Evolutionary conservation across 140 eudicot genomes (phyloP).

Genomic region (Ambrosia hybrid): DNA sequence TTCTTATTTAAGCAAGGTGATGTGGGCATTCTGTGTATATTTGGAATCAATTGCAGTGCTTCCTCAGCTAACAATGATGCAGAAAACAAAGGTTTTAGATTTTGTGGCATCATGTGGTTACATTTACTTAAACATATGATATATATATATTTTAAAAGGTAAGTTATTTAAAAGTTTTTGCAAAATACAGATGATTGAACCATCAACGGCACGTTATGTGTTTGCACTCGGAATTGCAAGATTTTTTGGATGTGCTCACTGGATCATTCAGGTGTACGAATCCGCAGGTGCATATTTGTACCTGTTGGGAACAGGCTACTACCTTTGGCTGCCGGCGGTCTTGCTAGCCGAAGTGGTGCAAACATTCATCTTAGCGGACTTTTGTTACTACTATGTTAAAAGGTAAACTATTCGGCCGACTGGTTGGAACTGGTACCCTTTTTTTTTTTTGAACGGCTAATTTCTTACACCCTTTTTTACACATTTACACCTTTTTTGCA

Average conservation of each 20-base stretch:
- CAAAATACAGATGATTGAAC: constrained; percentile 67
- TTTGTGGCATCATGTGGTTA: background rate
- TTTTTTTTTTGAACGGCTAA: no score
- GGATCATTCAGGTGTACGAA: constrained; percentile 92
- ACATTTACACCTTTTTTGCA: no score
- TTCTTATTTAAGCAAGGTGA: constrained; percentile 32
- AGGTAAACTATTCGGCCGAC: constrained; percentile 39
- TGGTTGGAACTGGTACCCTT: no score
- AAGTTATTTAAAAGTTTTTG: background rate
- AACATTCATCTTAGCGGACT: constrained; percentile 81
- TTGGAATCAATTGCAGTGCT: constrained; percentile 79
- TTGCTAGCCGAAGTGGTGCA: constrained; percentile 69
- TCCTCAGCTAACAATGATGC: constrained; percentile 85
- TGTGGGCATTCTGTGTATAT: constrained; percentile 79
- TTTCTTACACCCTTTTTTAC: no score
- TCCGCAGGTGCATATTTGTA: constrained; percentile 57
- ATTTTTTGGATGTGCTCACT: constrained; percentile 80
- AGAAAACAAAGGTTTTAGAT: constrained; percentile 67
- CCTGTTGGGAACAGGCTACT: constrained; percentile 61
- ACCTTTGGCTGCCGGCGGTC: constrained; percentile 62
- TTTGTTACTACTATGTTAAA: constrained; percentile 77
- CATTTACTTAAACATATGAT: background rate
- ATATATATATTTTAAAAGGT: background rate
- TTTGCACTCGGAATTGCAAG: constrained; percentile 87
- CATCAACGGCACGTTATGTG: constrained; percentile 78